Evolutionary conservation across 345 rosid species (phyloP), one percentile per base, ranked within the genome.

Genomic region (Populus simonii): DNA sequence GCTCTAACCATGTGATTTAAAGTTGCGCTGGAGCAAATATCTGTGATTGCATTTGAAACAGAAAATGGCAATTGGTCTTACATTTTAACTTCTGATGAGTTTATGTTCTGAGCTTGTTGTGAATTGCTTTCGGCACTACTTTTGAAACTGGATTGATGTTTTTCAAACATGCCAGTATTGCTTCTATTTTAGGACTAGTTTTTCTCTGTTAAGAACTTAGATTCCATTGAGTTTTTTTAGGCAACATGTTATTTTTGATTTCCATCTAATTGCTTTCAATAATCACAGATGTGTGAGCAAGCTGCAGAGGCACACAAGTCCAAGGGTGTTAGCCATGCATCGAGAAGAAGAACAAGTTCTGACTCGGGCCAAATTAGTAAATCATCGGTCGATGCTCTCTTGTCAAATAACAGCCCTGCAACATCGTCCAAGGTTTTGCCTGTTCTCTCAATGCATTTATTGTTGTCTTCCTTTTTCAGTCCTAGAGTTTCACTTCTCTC

Each of bases 241-340:
- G 49, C n/a, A n/a, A 22, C 8, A 6, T 25, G 1, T 18, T 33
- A 47, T 49, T 5, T 55, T 31, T 16, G 8, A 20, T 61, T 15
- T 29, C 18, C 15, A 35, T 29, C 27, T 31, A 27, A 69, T 73
- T 79, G 45, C 67, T 80, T 31, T 57, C 20, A 31, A 33, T 65
- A 69, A 61, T 82, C 79, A 72, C 83, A 93, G 99, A 96, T 96
- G 97, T 93, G 98, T 74, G 99, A 96, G 87, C 94, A 86, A 88
- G 98, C 99, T 7, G 98, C 99, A 61, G 98, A 93, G 80, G 92
- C 97, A 15, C 94, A 96, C 87, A 96, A 92, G 84, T 92, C 92
- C 8, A 93, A 91, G 86, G 88, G 83, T 77, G 80, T 73, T 36
- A 80, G 93, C 23, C 90, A 89, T 41, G 83, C 85, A 59, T 88